A percentile compares a stretch with the other conserved stretches of the same genome.
These are phyloP conservation scores for Pezicula radicicola DNA, from an alignment of 2,329 filamentous ascomycete species.

Conservation along the genomic window DNA sequence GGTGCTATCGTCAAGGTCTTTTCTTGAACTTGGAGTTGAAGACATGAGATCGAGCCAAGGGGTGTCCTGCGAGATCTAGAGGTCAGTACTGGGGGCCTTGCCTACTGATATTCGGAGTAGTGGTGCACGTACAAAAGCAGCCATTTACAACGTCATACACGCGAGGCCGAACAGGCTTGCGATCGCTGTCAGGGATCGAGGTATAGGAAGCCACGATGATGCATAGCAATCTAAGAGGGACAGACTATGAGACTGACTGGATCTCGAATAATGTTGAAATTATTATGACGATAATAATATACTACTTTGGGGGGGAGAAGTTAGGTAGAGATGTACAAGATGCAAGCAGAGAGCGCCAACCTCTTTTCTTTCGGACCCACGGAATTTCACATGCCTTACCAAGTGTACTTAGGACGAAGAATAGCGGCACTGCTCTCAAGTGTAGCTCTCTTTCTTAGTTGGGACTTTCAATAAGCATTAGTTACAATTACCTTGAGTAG, in stretches of 20 bases:
- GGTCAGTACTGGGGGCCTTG: slow-evolving; percentile 3
- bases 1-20: slow-evolving; percentile 21
- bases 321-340: neutral
- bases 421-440: too few species aligned
- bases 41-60: slow-evolving; percentile 31
- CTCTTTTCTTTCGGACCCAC: neutral
- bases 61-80: slow-evolving; percentile 24
- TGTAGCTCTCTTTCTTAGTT: too few species aligned
- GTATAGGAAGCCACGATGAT: neutral
- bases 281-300: neutral
- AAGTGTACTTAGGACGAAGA: too few species aligned
- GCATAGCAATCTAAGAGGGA: neutral
- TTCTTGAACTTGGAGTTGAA: slow-evolving; percentile 24
- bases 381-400: slow-evolving; percentile 1
- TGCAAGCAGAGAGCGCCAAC: neutral
- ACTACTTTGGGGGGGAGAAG: neutral
- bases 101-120: slow-evolving; percentile 4
- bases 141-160: slow-evolving; percentile 32
- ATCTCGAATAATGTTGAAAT: too few species aligned
- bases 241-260: neutral
- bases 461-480: too few species aligned
- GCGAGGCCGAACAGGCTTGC: slow-evolving; percentile 16
- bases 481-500: too few species aligned
- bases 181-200: slow-evolving; percentile 1
- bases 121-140: slow-evolving; percentile 27